These are phyloP conservation scores for Mercurialis annua DNA, from an alignment of 345 rosid species.

Conservation along the genomic window DNA sequence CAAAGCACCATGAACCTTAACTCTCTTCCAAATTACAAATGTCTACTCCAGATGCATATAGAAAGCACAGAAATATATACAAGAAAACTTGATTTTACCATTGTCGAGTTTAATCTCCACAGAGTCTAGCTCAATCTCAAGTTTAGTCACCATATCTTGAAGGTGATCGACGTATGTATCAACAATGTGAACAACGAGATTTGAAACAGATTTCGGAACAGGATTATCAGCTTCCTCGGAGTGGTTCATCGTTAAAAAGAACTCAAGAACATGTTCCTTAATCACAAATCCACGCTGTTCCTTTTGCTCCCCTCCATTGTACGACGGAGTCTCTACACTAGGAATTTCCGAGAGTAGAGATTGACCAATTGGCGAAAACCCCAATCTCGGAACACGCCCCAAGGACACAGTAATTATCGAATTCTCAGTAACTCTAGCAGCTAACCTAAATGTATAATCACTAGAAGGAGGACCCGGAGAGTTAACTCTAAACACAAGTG, in stretches of 20 bases:
- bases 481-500: constrained; percentile 90
- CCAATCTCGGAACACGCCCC: constrained; percentile 88
- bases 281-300: constrained; percentile 72
- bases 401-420: constrained; percentile 90
- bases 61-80: not conserved
- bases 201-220: constrained; percentile 78
- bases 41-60: not conserved
- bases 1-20: too few relatives aligned
- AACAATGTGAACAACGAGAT: constrained; percentile 82
- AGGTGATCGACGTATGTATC: constrained; percentile 95
- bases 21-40: too few relatives aligned
- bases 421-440: constrained; percentile 85
- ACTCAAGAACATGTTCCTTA: constrained; percentile 97
- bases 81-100: constrained; percentile 43
- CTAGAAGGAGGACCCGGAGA: constrained; percentile 86
- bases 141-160: constrained; percentile 79
- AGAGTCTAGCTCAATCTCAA: constrained; percentile 83
- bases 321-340: constrained; percentile 60
- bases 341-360: constrained; percentile 94
- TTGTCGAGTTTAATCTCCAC: constrained; percentile 90
- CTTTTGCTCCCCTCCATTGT: constrained; percentile 42
- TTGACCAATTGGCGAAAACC: constrained; percentile 72
- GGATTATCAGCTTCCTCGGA: constrained; percentile 99
- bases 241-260: constrained; percentile 90
- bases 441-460: constrained; percentile 75